Conservation (phyloP, 2,329 filamentous ascomycete species). For the Diaporthe helianthi region DNA sequence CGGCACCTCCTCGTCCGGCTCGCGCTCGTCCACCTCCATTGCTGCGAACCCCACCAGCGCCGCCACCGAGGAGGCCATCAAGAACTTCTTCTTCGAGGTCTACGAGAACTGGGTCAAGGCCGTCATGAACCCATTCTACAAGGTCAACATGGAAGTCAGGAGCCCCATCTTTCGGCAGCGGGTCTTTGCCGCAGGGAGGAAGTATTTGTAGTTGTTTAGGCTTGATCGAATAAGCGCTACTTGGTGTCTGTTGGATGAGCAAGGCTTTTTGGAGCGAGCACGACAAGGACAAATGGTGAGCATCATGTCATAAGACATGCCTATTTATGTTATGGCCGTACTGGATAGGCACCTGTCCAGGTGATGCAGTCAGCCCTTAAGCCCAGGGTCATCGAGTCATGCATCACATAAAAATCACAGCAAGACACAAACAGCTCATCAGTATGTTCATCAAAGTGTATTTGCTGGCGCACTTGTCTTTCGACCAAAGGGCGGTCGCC, state of each 20-base stretch:
- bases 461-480: constrained; percentile 33
- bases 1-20: constrained; percentile 43
- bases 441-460: constrained; percentile 37
- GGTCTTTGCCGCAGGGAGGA: constrained; percentile 88
- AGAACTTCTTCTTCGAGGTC: constrained; percentile 92
- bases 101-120: constrained; percentile 98
- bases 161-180: constrained; percentile 85
- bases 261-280: background rate
- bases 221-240: background rate
- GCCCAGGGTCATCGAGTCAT: background rate
- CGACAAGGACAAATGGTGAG: background rate
- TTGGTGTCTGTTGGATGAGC: background rate
- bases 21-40: constrained; percentile 71
- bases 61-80: constrained; percentile 93
- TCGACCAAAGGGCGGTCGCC: constrained; percentile 33
- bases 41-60: constrained; percentile 85
- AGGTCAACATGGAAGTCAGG: constrained; percentile 80
- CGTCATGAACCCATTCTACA: constrained; percentile 96
- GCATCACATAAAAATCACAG: background rate
- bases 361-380: background rate
- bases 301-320: background rate
- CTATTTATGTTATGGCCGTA: too few relatives aligned
- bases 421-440: background rate
- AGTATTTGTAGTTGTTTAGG: constrained; percentile 71
- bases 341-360: background rate